phyloP scores from a whole-genome alignment of 305 asterid species.

The Salvia sclarea region DNA sequence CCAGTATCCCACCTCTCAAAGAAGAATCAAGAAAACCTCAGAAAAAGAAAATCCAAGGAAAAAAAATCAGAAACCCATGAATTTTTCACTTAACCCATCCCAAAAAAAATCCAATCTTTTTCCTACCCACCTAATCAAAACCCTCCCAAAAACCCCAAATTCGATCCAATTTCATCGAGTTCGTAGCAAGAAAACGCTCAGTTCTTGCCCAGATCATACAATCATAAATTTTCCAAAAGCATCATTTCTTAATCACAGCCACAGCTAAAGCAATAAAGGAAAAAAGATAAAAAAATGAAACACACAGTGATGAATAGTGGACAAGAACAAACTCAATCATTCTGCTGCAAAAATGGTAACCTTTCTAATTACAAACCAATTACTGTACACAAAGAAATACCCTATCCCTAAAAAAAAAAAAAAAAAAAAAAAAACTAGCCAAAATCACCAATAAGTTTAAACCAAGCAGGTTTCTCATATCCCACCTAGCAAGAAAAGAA shows the following conservation, averaged over 20 bases:
- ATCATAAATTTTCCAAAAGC: conserved; percentile 16
- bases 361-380: conserved; percentile 21
- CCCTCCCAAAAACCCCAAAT: no score
- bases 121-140: no score
- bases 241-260: background rate
- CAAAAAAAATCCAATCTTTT: no score
- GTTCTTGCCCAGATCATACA: conserved; percentile 11
- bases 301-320: background rate
- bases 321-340: conserved; percentile 5
- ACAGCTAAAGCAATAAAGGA: background rate
- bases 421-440: no score
- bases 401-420: background rate
- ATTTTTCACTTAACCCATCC: no score
- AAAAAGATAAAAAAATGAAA: background rate
- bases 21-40: conserved; percentile 26
- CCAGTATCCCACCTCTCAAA: conserved; percentile 11
- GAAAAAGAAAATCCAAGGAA: no score
- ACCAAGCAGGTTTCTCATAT: conserved; percentile 25
- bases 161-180: no score
- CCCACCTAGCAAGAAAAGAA: no score
- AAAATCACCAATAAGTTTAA: conserved; percentile 28
- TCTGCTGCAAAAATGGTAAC: conserved; percentile 21
- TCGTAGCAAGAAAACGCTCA: no score
- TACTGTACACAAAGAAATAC: conserved; percentile 8
- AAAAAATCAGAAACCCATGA: no score